Evolutionary conservation across 176 grass and related monocot genomes (phyloP), one percentile per base, ranked within the genome.

Genomic region (Phoenix roebelenii): DNA sequence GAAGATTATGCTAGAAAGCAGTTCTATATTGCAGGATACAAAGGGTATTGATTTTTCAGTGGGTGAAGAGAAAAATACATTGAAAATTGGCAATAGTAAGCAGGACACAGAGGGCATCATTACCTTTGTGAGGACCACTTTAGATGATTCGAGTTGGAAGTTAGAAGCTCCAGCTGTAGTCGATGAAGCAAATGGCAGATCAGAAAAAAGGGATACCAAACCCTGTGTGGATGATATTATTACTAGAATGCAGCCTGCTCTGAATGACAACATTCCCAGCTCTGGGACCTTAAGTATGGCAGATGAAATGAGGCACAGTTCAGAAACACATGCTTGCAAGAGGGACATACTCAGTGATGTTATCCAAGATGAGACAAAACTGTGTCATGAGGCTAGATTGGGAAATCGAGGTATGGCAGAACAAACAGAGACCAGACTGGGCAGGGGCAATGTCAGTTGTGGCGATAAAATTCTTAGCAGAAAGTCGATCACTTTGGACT

Each of bases 381-480:
- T 12, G 49, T 3, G 12, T 14, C 17, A 63, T 49, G 10, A 63
- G n/a, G 49, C 1, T 44, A 50, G 19, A 4, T 49, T 23, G 1
- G 35, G 1, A 63, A 49, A 30, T 63, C 9, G 5, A 19, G 23
- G 24, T 7, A 26, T 59, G 22, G 24, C 10, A 17, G 7, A 17
- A 24, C 15, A 24, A 29, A 59, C 23, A 28, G 22, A 26, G 22
- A 59, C 23, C 16, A n/a, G 14, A 26, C 25, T 17, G 50, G 39
- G 24, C 39, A n/a, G 50, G 18, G 9, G 23, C 22, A 2, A 30
- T 22, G 61, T 57, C 52, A 86, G 63, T 71, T 66, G 55, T 80
- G 72, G 58, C 73, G 66, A 75, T 50, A 85, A 88, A 73, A 68
- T 75, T 66, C 77, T 88, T 74, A 79, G 69, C 20, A 79, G 83